Base-by-base conservation (phyloP, 148 eudicot genomes). In the Vaccinium corymbosum region DNA sequence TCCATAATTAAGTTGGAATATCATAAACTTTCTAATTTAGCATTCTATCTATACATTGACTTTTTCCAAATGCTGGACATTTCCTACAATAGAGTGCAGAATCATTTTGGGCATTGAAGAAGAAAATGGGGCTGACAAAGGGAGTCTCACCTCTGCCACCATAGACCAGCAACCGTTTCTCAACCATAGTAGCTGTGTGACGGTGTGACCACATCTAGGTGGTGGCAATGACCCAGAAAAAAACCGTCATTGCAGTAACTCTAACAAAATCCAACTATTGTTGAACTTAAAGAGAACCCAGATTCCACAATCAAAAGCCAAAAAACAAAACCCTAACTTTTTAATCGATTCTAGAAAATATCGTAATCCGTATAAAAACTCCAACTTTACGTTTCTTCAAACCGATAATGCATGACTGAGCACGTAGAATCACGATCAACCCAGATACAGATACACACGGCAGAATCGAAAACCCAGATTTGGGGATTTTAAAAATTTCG, bases 141-240 rank as follows among this genome's bases (percentile, higher is more conserved):
- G 17, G 48, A 49, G 57, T 76, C 56, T 88, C 83, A 95, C 99
- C 99, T 93, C 98, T 94, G 77, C 99, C 99, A 82, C 99, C 98
- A 87, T 92, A 97, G 42, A 97, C 92, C 90, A 97, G 93, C 85
- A 97, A 88, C 12, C 99, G 89, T 83, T 95, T 97, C 90, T 97
- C 99, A 83, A 97, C 93, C 99, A 97, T 97, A 46, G 97, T 95
- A 72, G 93, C 95, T 73, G 99, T 90, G 88, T 97, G 99, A 68
- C 99, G 98, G 99, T 90, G 88, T 97, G 99, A 68, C 99, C 99
- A 91, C 98, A 97, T 91, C 98, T 94, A 77, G 98, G 95, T 8
- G 98, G 96, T 79, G 99, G 99, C 83, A 92, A 88, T 50, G 92
- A 79, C 29, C 99, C 99, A 27, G 95, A 81, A 81, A 95, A 64